phyloP scores from a whole-genome alignment of 2,329 filamentous ascomycete species.

The Stagonosporopsis chrysanthemi region DNA sequence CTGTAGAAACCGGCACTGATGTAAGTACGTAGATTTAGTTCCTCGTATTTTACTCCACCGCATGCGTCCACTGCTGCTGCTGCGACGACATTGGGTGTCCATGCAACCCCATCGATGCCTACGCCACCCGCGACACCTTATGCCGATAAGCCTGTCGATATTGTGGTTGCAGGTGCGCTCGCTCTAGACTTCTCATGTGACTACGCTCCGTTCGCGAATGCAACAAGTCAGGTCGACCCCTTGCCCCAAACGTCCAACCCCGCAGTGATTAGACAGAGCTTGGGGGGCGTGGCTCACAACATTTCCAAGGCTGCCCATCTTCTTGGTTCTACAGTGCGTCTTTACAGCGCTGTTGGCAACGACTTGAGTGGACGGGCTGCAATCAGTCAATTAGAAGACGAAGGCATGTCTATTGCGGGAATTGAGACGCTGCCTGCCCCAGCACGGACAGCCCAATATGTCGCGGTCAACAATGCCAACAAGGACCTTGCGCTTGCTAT shows the following conservation, averaged over 20 bases:
- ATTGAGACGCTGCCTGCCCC: conserved; percentile 59
- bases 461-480: conserved; percentile 83
- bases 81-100: conserved; percentile 19
- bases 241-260: conserved; percentile 84
- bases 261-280: conserved; percentile 77
- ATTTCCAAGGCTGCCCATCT: conserved; percentile 84
- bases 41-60: conserved; percentile 33
- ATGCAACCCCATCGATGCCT: conserved; percentile 26
- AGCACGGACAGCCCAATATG: conserved; percentile 84
- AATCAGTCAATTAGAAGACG: conserved; percentile 68
- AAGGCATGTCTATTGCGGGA: conserved; percentile 69
- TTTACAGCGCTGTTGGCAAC: conserved; percentile 83
- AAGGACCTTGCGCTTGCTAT: conserved; percentile 90
- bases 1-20: conserved; percentile 46
- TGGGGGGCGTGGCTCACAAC: conserved; percentile 92
- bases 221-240: conserved; percentile 52
- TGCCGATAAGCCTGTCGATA: conserved; percentile 54
- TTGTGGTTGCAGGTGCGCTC: conserved; percentile 90
- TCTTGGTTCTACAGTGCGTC: conserved; percentile 69
- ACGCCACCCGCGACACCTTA: conserved; percentile 15
- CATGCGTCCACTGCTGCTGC: conserved; percentile 26
- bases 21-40: conserved; percentile 46
- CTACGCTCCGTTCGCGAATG: conserved; percentile 61
- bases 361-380: conserved; percentile 80
- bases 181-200: conserved; percentile 90